Conservation (phyloP, 139 green algal genomes). For the Eudorina sp. region DNA sequence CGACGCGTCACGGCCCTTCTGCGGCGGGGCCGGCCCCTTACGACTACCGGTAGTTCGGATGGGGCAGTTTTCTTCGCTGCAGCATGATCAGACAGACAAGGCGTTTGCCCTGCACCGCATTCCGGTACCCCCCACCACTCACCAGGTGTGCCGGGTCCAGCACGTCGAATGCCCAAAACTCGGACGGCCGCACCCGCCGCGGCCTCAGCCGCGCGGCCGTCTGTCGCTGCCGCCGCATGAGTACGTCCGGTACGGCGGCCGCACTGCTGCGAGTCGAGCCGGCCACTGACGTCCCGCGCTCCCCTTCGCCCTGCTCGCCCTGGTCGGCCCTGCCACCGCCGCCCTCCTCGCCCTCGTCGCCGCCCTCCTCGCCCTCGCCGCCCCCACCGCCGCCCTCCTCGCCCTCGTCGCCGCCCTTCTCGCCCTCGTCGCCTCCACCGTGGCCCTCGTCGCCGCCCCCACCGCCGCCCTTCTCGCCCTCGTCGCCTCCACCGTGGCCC, state of each 20-base stretch:
- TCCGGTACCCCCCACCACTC: no score
- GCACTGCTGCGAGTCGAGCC: not conserved
- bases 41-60: no score
- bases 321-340: not conserved
- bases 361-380: not conserved
- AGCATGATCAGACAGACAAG: no score
- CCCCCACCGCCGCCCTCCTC: not conserved
- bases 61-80: no score
- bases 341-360: not conserved
- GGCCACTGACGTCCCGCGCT: not conserved
- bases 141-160: constrained; percentile 56
- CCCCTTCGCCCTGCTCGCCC: not conserved
- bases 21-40: no score
- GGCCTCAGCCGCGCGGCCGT: not conserved
- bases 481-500: not conserved
- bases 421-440: not conserved
- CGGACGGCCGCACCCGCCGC: not conserved
- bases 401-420: not conserved
- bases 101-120: no score
- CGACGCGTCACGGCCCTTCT: no score
- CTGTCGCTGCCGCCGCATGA: no score
- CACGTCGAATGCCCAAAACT: constrained; percentile 59
- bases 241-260: no score
- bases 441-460: not conserved
- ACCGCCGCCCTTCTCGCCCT: not conserved